These are phyloP conservation scores for Lactarius psammicola DNA, from an alignment of 768 basidiomycete species.

Conservation along the genomic window DNA sequence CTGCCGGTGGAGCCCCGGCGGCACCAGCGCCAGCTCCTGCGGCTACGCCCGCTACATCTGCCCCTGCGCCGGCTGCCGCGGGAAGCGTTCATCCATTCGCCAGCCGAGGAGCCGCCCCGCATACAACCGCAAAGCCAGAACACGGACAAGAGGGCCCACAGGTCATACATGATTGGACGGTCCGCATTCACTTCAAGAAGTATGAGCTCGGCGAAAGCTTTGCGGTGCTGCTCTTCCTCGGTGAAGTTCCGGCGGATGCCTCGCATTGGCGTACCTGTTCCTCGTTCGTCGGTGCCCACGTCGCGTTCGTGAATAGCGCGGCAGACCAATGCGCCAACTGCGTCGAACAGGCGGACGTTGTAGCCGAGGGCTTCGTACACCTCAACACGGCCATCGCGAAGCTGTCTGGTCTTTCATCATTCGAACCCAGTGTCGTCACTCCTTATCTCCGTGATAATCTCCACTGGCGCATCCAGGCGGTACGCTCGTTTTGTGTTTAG, in stretches of 20 bases:
- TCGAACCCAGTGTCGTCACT: conserved; percentile 40
- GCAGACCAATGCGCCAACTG: conserved; percentile 44
- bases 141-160: background rate
- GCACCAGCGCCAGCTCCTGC: background rate
- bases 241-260: conserved; percentile 40
- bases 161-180: conserved; percentile 42
- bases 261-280: conserved; percentile 39
- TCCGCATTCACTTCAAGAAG: conserved; percentile 43
- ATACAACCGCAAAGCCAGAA: background rate
- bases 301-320: conserved; percentile 42
- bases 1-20: background rate
- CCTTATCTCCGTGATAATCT: conserved; percentile 44
- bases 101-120: conserved; percentile 2
- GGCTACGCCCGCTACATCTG: background rate
- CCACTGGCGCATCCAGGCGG: conserved; percentile 45
- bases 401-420: conserved; percentile 33
- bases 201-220: conserved; percentile 46
- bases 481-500: conserved; percentile 23
- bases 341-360: conserved; percentile 31
- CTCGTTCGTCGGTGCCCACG: conserved; percentile 45
- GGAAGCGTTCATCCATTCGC: conserved; percentile 2
- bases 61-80: background rate
- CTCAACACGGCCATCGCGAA: conserved; percentile 39
- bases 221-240: conserved; percentile 49
- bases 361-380: conserved; percentile 47